Evolutionary conservation across 2,329 filamentous ascomycete genomes (phyloP).

Genomic region (Xenosphaeropsis pyriputrescens): DNA sequence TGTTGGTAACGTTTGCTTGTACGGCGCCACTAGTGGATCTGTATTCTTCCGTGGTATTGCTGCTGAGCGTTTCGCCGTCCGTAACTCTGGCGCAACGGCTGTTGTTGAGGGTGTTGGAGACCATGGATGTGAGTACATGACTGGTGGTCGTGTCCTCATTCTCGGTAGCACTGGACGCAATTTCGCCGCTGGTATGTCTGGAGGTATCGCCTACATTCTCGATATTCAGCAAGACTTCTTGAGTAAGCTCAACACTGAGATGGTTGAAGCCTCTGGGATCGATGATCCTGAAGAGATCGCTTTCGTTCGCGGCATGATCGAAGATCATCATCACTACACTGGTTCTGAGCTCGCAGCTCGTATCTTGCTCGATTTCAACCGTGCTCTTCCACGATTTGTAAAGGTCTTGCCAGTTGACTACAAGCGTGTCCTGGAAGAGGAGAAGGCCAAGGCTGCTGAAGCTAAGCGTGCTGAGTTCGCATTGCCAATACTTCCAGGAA

Average conservation of each 20-base stretch:
- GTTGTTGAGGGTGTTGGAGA: constrained; percentile 94
- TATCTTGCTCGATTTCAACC: constrained; percentile 88
- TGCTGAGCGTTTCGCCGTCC: constrained; percentile 89
- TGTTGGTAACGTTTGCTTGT: constrained; percentile 87
- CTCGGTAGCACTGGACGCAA: constrained; percentile 86
- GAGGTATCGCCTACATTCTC: constrained; percentile 88
- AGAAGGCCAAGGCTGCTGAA: constrained; percentile 72
- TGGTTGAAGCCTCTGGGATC: constrained; percentile 80
- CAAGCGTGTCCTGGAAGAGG: constrained; percentile 80
- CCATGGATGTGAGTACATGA: constrained; percentile 98
- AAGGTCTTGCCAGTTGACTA: constrained; percentile 93
- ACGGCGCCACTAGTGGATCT: constrained; percentile 79
- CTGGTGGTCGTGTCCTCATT: constrained; percentile 78
- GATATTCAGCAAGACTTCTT: constrained; percentile 83
- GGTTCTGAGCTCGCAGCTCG: constrained; percentile 89
- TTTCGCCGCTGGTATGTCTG: constrained; percentile 97
- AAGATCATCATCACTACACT: constrained; percentile 96
- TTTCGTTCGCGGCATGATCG: constrained; percentile 78
- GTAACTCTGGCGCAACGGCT: constrained; percentile 91
- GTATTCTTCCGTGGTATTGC: constrained; percentile 97
- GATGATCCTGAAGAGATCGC: constrained; percentile 82
- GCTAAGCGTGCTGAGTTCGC: constrained; percentile 75
- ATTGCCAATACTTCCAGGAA: constrained; percentile 61
- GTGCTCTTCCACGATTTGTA: constrained; percentile 77
- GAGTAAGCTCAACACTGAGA: constrained; percentile 90